Conservation (phyloP, 129 eudicot species). For the Helianthus annuus region HanXRQr2.0-SUNRISE NC_035438.2:19291445-19291944, state of each 20-base stretch:
- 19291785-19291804: background rate
- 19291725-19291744: background rate
- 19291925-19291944: too few species aligned
- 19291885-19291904: too few species aligned
- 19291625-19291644: background rate
- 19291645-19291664: background rate
- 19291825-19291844: background rate
- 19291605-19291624: constrained; percentile 14
- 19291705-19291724: background rate
- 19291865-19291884: background rate
- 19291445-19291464: constrained; percentile 11
- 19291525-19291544: background rate
- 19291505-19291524: background rate
- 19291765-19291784: background rate
- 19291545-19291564: background rate
- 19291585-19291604: background rate
- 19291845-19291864: background rate
- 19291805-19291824: background rate
- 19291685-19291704: background rate
- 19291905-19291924: too few species aligned
- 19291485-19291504: background rate
- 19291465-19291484: constrained; percentile 3
- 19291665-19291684: background rate
- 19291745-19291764: too few species aligned
- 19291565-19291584: background rate